A percentile compares a stretch with the other conserved stretches of the same genome.
Evolutionary conservation across 1,284 basidiomycete species (phyloP).

Genomic region (Xanthoconium separans): DNA sequence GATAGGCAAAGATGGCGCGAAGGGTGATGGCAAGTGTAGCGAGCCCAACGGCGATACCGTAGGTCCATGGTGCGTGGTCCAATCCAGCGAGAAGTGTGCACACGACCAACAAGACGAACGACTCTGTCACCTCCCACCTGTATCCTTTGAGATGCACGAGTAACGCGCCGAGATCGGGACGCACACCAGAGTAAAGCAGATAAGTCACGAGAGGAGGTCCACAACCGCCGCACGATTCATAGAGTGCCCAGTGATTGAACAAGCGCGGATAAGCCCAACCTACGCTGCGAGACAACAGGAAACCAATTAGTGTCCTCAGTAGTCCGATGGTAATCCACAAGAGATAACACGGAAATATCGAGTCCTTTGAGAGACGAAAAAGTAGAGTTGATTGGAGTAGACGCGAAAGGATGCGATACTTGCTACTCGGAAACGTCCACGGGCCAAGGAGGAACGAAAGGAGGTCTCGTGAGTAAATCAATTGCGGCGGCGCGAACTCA

Average conservation of each 20-base stretch:
- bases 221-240: constrained; percentile 38
- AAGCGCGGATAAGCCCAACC: constrained; percentile 40
- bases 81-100: constrained; percentile 26
- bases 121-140: constrained; percentile 16
- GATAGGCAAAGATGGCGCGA: background rate
- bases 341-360: constrained; percentile 19
- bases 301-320: constrained; percentile 29
- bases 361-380: constrained; percentile 13
- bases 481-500: constrained; percentile 28
- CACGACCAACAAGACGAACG: constrained; percentile 10
- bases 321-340: constrained; percentile 35
- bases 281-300: constrained; percentile 36
- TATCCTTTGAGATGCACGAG: constrained; percentile 10
- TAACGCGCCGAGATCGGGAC: constrained; percentile 6
- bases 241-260: constrained; percentile 42
- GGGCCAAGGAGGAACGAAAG: constrained; percentile 21
- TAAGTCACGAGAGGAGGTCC: constrained; percentile 35
- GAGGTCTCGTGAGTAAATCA: constrained; percentile 24
- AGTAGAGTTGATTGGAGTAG: constrained; percentile 20
- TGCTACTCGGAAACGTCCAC: constrained; percentile 22
- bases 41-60: constrained; percentile 28
- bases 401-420: constrained; percentile 16
- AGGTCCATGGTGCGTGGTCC: constrained; percentile 40
- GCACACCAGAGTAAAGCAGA: constrained; percentile 17
- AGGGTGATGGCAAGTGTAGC: constrained; percentile 16